Evolutionary conservation across 805 yeast species (phyloP), one percentile per base, ranked within the genome.

Genomic region (Lipomyces mesembrius): DNA sequence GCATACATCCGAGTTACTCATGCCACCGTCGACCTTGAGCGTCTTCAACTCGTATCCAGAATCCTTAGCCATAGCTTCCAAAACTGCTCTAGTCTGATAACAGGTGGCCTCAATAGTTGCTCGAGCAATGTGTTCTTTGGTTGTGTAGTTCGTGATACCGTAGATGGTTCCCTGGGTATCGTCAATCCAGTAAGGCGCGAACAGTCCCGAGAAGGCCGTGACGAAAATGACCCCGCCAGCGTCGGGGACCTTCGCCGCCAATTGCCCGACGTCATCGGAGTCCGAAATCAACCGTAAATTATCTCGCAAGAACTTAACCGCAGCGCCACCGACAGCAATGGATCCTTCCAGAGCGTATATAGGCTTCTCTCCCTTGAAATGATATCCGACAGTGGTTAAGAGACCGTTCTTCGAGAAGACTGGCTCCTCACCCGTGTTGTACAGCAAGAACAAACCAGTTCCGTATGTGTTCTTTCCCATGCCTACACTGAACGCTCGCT

Each of bases 81-180:
- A 83, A 74, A 93, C 92, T 34, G 96, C 97, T 68, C 96, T 83
- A 29, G 93, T 94, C 81, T 94, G 98, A 83, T 85, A 93, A 78
- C 97, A 93, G 54, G 92, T 94, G 71, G 97, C 97, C 77, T 94
- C 98, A 66, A 93, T 84, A 12, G 97, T 97, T 2, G 98, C 98
- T 71, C 97, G 85, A 9, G 96, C 96, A 75, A 93, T 88, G 79
- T 94, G 98, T 17, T 92, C 86, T 20, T 95, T 88, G n/a, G 89
- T 84, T n/a, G 97, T 89, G 79, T 87, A 92, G 77, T 92, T 97
- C 4, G 97, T 91, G 82, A 93, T 84, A 51, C 98, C 98, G 77
- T 92, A 88, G 57, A 94, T 90, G 43, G 97, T 89, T 60, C 98
- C 98, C 70, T 97, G 86, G 6, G 97, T 92, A 62, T 90, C 91